Conservation (phyloP, 2,329 filamentous ascomycete species). For the Verticillium tricorpus region DNA sequence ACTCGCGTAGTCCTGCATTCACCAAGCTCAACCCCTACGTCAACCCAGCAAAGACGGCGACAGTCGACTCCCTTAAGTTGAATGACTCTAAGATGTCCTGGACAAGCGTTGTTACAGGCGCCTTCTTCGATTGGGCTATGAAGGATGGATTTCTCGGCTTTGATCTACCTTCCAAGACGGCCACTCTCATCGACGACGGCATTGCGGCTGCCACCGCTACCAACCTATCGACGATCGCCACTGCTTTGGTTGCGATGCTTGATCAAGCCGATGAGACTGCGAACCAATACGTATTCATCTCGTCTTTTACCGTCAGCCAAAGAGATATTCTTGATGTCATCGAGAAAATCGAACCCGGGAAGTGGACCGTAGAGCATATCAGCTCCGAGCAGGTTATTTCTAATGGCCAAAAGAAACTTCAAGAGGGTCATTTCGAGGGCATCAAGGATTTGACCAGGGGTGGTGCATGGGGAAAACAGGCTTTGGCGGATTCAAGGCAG, state of each 20-base stretch:
- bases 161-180: conserved; percentile 11
- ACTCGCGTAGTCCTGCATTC: background rate
- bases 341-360: background rate
- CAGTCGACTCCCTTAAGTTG: conserved; percentile 1
- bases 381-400: background rate
- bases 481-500: background rate
- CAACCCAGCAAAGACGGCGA: background rate
- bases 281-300: conserved; percentile 1
- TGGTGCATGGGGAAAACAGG: background rate
- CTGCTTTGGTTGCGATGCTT: background rate
- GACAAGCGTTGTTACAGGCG: conserved; percentile 11
- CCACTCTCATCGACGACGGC: conserved; percentile 3
- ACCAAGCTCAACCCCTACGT: background rate
- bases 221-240: background rate
- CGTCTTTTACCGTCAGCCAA: background rate
- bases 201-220: background rate
- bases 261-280: background rate
- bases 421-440: background rate
- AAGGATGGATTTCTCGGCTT: conserved; percentile 10
- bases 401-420: background rate
- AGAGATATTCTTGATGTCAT: background rate
- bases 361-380: background rate
- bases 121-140: conserved; percentile 21
- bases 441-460: background rate
- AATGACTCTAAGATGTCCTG: conserved; percentile 2